These are phyloP conservation scores for Neodidymelliopsis sp. DNA, from an alignment of 2,329 filamentous ascomycete species.

Conservation along the genomic window DNA sequence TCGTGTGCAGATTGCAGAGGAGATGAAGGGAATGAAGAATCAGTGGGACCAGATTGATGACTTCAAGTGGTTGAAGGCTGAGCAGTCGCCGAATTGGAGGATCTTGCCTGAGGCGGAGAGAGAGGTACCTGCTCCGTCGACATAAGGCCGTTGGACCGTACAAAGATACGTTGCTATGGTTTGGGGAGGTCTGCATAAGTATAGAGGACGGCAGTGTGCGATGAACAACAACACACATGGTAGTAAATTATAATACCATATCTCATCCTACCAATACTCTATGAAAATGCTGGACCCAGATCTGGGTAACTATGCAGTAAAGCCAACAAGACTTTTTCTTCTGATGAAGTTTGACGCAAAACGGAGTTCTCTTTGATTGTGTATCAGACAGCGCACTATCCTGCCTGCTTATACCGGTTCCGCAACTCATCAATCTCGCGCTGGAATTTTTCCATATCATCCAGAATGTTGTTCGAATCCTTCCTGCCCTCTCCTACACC, in stretches of 20 bases:
- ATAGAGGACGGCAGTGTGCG: no score
- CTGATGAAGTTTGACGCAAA: neutral
- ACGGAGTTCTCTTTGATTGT: no score
- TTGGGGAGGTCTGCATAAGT: no score
- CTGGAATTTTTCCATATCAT: slow-evolving; percentile 51
- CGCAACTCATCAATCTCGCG: slow-evolving; percentile 50
- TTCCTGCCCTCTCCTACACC: slow-evolving; percentile 14
- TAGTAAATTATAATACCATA: no score
- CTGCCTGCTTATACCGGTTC: slow-evolving; percentile 33
- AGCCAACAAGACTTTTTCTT: neutral
- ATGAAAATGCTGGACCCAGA: neutral
- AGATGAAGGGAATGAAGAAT: slow-evolving; percentile 56
- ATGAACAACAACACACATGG: no score
- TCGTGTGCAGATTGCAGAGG: slow-evolving; percentile 3
- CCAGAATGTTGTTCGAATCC: slow-evolving; percentile 41
- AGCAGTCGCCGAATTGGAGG: slow-evolving; percentile 87
- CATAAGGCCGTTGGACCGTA: no score
- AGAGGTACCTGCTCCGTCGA: no score
- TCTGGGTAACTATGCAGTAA: neutral
- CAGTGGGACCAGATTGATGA: slow-evolving; percentile 93
- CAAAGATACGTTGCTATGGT: no score
- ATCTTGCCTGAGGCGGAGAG: slow-evolving; percentile 68
- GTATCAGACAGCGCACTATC: slow-evolving; percentile 11
- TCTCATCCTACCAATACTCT: no score
- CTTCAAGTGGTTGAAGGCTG: slow-evolving; percentile 94